Evolutionary conservation across 2,329 filamentous ascomycete genomes (phyloP).

Genomic region (Talaromyces sp.): DNA sequence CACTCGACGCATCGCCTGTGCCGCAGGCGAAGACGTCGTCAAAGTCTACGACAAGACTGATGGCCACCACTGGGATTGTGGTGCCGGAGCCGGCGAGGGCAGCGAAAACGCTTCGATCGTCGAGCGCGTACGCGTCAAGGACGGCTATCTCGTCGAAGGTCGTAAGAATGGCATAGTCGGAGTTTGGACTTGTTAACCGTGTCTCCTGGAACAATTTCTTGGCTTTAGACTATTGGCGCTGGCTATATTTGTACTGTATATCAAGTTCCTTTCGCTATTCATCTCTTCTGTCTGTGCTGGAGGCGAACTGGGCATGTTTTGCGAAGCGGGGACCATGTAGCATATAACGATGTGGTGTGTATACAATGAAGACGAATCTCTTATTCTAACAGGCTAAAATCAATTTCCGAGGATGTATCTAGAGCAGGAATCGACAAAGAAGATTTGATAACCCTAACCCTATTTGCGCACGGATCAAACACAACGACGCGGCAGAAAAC

Average conservation of each 20-base stretch:
- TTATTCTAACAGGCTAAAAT: not conserved
- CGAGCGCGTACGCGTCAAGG: constrained; percentile 83
- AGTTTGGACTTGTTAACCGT: constrained; percentile 72
- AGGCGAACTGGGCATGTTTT: constrained; percentile 2
- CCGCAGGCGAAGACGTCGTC: constrained; percentile 86
- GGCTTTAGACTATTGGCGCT: not conserved
- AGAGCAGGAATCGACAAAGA: not conserved
- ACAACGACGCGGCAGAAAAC: constrained; percentile 14
- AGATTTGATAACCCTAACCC: not conserved
- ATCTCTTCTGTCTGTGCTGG: not conserved
- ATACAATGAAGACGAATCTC: constrained; percentile 8
- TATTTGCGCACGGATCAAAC: constrained; percentile 10
- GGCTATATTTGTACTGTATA: constrained; percentile 3
- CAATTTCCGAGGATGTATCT: not conserved
- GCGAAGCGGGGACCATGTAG: not conserved
- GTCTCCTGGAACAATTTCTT: not conserved
- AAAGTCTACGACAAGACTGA: constrained; percentile 99
- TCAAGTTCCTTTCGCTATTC: not conserved
- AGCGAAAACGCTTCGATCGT: constrained; percentile 67
- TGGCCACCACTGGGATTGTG: constrained; percentile 93
- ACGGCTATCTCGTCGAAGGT: constrained; percentile 91
- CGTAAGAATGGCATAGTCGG: constrained; percentile 83
- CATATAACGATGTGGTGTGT: not conserved
- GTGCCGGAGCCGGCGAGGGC: constrained; percentile 67
- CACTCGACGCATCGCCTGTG: constrained; percentile 78